phyloP scores from a whole-genome alignment of 2,329 filamentous ascomycete species.

The Apiospora malaysiana region DNA sequence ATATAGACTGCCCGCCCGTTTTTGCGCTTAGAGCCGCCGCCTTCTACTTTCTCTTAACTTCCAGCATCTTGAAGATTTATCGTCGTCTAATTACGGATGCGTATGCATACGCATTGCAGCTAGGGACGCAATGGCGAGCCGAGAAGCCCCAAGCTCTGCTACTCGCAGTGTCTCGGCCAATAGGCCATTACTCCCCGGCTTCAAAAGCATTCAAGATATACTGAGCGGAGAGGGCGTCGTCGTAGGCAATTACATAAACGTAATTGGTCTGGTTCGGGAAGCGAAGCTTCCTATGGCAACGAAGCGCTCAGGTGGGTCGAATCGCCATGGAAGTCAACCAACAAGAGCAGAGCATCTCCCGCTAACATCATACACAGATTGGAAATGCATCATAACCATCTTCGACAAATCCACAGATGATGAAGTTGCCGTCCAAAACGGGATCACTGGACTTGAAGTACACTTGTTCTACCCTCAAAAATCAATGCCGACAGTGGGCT shows the following conservation, averaged over 20 bases:
- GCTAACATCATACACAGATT: slow-evolving; percentile 49
- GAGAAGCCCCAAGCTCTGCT: neutral
- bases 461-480: slow-evolving; percentile 62
- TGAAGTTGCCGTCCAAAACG: slow-evolving; percentile 50
- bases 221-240: slow-evolving; percentile 45
- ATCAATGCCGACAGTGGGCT: slow-evolving; percentile 53
- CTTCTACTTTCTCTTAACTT: neutral
- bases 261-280: slow-evolving; percentile 77
- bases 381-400: slow-evolving; percentile 65
- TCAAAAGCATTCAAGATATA: slow-evolving; percentile 49
- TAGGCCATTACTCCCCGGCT: slow-evolving; percentile 36
- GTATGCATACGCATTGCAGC: neutral
- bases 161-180: neutral
- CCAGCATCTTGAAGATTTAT: neutral
- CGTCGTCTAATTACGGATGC: neutral
- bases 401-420: slow-evolving; percentile 63
- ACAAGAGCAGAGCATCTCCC: neutral
- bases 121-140: neutral
- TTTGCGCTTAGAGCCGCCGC: neutral
- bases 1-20: neutral
- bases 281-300: slow-evolving; percentile 59
- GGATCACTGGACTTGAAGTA: slow-evolving; percentile 34
- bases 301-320: slow-evolving; percentile 53
- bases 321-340: neutral
- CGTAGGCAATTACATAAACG: slow-evolving; percentile 49